phyloP scores from a whole-genome alignment of 805 yeast genomes.

The Phaffomyces opuntiae region DNA sequence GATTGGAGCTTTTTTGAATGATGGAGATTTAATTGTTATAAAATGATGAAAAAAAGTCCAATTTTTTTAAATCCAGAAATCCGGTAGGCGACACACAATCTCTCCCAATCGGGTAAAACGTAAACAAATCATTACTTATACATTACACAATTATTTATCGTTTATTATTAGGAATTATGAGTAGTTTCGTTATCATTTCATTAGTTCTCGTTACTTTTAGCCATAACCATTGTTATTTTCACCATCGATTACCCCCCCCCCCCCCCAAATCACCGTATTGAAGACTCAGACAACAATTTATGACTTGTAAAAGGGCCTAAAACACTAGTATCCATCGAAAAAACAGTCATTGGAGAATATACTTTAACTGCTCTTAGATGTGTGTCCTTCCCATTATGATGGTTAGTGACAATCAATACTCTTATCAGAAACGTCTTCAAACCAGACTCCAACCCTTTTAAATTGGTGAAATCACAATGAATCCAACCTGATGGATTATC shows the following conservation, averaged over 20 bases:
- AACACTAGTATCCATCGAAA: conserved; percentile 16
- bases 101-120: not conserved
- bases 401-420: conserved; percentile 63
- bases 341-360: conserved; percentile 34
- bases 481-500: conserved; percentile 76
- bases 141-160: too few relatives aligned
- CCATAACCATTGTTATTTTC: too few relatives aligned
- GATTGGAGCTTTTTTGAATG: not conserved
- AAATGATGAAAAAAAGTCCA: not conserved
- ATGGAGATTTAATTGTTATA: too few relatives aligned
- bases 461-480: conserved; percentile 42
- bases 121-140: not conserved
- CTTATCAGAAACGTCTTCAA: conserved; percentile 63
- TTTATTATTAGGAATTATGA: too few relatives aligned
- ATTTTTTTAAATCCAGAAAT: not conserved
- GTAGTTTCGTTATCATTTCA: too few relatives aligned
- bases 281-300: conserved; percentile 17
- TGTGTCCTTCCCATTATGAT: conserved; percentile 94
- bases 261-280: conserved; percentile 9
- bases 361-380: conserved; percentile 74
- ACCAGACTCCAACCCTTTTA: conserved; percentile 34
- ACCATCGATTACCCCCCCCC: too few relatives aligned
- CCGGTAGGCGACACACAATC: conserved; percentile 1
- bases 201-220: too few relatives aligned
- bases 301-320: conserved; percentile 21